Conservation (phyloP, 2,329 filamentous ascomycete genomes). For the Mycosphaerella arachidis region DNA sequence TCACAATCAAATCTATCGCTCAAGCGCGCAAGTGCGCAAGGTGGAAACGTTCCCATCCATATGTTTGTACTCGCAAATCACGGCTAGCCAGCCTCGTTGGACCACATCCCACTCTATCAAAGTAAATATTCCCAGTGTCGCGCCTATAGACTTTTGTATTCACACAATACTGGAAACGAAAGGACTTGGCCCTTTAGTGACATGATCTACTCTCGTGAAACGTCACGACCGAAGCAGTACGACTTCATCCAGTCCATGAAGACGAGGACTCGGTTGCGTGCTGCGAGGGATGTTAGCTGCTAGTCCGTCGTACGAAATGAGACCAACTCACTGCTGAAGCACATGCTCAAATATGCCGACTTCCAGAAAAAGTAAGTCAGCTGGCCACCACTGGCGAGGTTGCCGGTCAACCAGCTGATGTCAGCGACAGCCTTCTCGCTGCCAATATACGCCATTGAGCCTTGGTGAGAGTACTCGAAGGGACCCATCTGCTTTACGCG, state of each 20-base stretch:
- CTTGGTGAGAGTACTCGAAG: conserved; percentile 98
- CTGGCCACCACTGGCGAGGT: conserved; percentile 80
- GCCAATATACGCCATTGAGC: conserved; percentile 93
- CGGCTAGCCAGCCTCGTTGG: neutral
- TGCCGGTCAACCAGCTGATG: conserved; percentile 94
- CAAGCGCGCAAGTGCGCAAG: neutral
- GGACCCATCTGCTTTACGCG: conserved; percentile 92
- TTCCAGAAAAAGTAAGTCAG: conserved; percentile 98
- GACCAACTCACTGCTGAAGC: conserved; percentile 85
- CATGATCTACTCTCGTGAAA: conserved; percentile 65
- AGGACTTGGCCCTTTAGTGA: neutral
- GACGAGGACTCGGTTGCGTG: conserved; percentile 90
- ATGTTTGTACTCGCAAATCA: neutral
- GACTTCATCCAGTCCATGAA: conserved; percentile 95
- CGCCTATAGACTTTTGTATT: neutral
- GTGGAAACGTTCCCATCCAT: neutral
- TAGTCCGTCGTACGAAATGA: neutral
- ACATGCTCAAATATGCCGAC: conserved; percentile 98
- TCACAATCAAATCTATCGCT: neutral
- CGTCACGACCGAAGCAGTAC: conserved; percentile 92
- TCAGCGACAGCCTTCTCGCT: conserved; percentile 97
- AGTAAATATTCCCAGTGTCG: neutral
- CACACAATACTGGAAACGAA: neutral
- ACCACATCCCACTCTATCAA: neutral
- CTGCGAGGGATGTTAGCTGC: conserved; percentile 43